Evolutionary conservation across 176 grass and related monocot genomes (phyloP), one percentile per base, ranked within the genome.

Genomic region (Bonia amplexicaulis): DNA sequence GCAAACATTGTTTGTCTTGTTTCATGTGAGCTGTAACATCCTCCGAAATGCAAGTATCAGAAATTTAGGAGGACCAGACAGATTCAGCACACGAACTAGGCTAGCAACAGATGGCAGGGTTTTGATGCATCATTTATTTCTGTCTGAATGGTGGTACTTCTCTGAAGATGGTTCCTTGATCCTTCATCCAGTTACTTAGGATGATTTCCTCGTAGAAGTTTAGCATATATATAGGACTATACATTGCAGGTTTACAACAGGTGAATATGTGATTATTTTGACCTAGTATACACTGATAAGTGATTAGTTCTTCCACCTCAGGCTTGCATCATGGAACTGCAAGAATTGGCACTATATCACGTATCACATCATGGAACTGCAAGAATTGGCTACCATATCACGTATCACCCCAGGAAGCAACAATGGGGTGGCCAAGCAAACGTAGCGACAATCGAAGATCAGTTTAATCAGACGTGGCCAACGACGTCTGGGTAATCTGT

Each of bases 391-490:
- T 25, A 29, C 20, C 16, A 61, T 77, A 68, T 69, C 49, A 73
- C 26, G 61, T 54, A 71, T 68, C 14, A 75, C 70, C 76, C 66
- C 33, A 42, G 7, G 40, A 74, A 76, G 73, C 49, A 84, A 71
- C 79, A 78, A 31, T 23, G 35, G 66, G 78, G 52, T 66, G 47
- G 31, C 45, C 29, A 73, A 59, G 48, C 31, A 83, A 80, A 80
- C 66, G 62, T 35, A 74, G 22, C 74, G 2, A 70, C 53, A 51
- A 51, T 37, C 22, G 19, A 16, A 74, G 39, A 49, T 84, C 42
- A 81, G 70, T 69, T 85, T 29, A 16, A 85, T 80, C 80, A 84
- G 59, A 62, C 68, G 27, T 27, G 22, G 41, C 79, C 52, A 79
- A 22, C 5, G 4, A 58, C 9, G 29, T 49, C 5, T 9, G 29